These are phyloP conservation scores for Paspalum notatum DNA, from an alignment of 176 grass and related monocot species.

Conservation along the genomic window DNA sequence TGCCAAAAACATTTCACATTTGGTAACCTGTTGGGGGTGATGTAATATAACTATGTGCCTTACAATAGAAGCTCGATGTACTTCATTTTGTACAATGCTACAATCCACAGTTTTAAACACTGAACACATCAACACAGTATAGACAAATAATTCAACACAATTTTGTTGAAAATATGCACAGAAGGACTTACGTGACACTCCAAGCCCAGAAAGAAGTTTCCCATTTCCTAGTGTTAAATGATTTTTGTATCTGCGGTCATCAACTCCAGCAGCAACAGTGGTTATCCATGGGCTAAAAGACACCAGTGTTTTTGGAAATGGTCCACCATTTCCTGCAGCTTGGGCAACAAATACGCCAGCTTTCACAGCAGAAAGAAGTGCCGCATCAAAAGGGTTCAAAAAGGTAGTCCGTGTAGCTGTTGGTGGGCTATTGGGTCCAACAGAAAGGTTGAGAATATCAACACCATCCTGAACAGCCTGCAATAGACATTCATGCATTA, in stretches of 20 bases:
- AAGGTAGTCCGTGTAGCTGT: conserved; percentile 87
- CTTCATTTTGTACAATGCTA: not conserved
- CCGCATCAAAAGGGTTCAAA: conserved; percentile 96
- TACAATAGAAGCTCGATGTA: not conserved
- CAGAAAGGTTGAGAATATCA: conserved; percentile 95
- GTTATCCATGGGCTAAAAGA: conserved; percentile 99
- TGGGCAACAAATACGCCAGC: conserved; percentile 98
- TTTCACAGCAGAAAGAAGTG: conserved; percentile 96
- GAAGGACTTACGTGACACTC: conserved; percentile 88
- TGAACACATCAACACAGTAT: not conserved
- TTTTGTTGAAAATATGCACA: conserved; percentile 1
- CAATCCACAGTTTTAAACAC: not conserved
- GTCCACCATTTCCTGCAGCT: conserved; percentile 95
- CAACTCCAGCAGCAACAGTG: conserved; percentile 93
- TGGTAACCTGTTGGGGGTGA: not conserved
- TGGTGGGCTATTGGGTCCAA: conserved; percentile 97
- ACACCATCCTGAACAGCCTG: conserved; percentile 98
- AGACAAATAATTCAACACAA: not conserved
- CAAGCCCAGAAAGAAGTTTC: conserved; percentile 82
- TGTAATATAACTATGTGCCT: not conserved
- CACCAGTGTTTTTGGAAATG: conserved; percentile 97
- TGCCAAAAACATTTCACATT: not conserved
- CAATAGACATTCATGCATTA: conserved; percentile 31
- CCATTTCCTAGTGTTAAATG: conserved; percentile 91
- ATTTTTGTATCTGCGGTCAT: conserved; percentile 99